These are phyloP conservation scores for Crepidotus variabilis DNA, from an alignment of 768 basidiomycete species.

Conservation along the genomic window DNA sequence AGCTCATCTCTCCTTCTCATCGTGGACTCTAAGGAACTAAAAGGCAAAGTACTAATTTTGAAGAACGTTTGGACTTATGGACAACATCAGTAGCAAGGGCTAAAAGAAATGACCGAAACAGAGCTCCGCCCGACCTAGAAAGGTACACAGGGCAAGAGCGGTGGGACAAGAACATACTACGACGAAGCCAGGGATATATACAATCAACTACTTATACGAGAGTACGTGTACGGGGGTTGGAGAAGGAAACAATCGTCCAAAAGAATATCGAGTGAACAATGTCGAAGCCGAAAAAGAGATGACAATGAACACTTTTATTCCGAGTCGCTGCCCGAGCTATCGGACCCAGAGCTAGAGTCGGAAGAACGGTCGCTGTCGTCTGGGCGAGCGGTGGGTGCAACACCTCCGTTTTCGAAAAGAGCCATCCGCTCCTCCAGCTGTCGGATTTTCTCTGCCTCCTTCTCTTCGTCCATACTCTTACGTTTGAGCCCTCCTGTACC, in stretches of 20 bases:
- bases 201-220: slow-evolving; percentile 14
- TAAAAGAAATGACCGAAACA: slow-evolving; percentile 16
- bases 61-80: slow-evolving; percentile 19
- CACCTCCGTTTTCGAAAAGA: slow-evolving; percentile 62
- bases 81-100: slow-evolving; percentile 26
- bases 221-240: slow-evolving; percentile 5
- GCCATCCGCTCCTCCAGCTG: slow-evolving; percentile 85
- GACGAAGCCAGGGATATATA: slow-evolving; percentile 21
- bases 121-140: slow-evolving; percentile 5
- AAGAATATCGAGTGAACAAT: slow-evolving; percentile 7
- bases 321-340: slow-evolving; percentile 82
- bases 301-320: slow-evolving; percentile 47
- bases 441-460: slow-evolving; percentile 93
- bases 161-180: slow-evolving; percentile 23
- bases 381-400: slow-evolving; percentile 32
- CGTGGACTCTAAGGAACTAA: too few species aligned
- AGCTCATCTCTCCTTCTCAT: too few species aligned
- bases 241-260: slow-evolving; percentile 11
- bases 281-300: slow-evolving; percentile 15
- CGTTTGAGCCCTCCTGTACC: slow-evolving; percentile 89
- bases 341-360: slow-evolving; percentile 74
- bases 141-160: neutral
- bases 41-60: neutral
- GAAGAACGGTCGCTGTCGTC: slow-evolving; percentile 73
- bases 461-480: slow-evolving; percentile 96